Conservation (phyloP, 805 yeast genomes). For the Candida tallmaniae region DNA sequence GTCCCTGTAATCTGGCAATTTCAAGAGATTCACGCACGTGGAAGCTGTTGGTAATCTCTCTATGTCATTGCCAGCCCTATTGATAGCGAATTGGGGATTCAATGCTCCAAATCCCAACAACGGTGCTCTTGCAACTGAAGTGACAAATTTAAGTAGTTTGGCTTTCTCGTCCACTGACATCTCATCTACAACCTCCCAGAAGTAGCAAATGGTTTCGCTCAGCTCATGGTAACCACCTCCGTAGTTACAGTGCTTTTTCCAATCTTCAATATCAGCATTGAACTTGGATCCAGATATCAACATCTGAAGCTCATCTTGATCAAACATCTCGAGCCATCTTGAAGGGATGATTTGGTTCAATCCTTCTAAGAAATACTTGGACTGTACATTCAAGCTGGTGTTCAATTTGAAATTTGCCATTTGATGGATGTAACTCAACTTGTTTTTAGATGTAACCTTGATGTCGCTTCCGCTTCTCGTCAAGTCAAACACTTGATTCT, state of each 20-base stretch:
- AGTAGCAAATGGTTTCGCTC: conserved; percentile 56
- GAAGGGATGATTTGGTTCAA: conserved; percentile 62
- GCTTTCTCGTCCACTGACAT: conserved; percentile 59
- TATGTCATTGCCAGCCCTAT: conserved; percentile 54
- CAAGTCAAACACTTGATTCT: conserved; percentile 49
- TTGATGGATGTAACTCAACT: conserved; percentile 69
- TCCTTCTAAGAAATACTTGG: conserved; percentile 65
- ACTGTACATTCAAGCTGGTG: conserved; percentile 52
- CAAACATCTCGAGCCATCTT: conserved; percentile 80
- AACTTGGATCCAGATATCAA: conserved; percentile 76
- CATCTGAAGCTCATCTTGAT: conserved; percentile 76
- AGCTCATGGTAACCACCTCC: conserved; percentile 62
- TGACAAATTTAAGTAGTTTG: conserved; percentile 77
- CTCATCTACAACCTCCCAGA: conserved; percentile 77
- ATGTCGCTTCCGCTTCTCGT: conserved; percentile 52
- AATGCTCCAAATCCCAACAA: conserved; percentile 76
- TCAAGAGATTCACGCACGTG: conserved; percentile 86
- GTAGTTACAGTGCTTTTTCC: conserved; percentile 56
- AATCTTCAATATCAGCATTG: conserved; percentile 67
- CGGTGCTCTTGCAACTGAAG: conserved; percentile 91
- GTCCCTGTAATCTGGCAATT: conserved; percentile 75
- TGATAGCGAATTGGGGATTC: conserved; percentile 75
- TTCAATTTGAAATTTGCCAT: conserved; percentile 78
- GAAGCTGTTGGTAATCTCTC: conserved; percentile 83
- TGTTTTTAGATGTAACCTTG: conserved; percentile 57